phyloP scores from a whole-genome alignment of 139 green algal genomes.

The Nannochloris sp. region DNA sequence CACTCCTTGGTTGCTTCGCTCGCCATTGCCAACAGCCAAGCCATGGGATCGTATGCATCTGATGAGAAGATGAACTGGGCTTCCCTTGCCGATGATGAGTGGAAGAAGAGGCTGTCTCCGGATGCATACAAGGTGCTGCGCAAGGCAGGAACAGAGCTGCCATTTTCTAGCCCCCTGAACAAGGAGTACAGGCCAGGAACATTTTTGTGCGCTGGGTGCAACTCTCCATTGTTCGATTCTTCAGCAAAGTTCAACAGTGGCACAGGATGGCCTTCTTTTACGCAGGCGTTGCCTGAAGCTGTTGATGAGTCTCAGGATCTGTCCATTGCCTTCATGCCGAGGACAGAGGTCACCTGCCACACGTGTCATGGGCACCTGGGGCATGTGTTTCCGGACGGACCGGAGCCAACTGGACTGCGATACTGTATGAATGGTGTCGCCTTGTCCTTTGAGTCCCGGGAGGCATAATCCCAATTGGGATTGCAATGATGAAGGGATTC shows the following conservation, averaged over 20 bases:
- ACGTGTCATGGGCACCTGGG: constrained; percentile 9
- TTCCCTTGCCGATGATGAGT: constrained; percentile 37
- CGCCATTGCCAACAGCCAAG: background rate
- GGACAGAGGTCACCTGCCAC: constrained; percentile 31
- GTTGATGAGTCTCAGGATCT: constrained; percentile 41
- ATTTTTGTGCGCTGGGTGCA: constrained; percentile 50
- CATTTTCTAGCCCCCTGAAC: constrained; percentile 37
- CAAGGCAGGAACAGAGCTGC: constrained; percentile 50
- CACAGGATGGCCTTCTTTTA: constrained; percentile 48
- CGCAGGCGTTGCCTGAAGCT: constrained; percentile 22
- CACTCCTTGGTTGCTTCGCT: constrained; percentile 12
- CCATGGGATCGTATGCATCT: background rate
- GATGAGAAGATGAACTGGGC: background rate
- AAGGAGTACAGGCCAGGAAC: constrained; percentile 38
- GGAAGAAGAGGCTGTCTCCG: constrained; percentile 29
- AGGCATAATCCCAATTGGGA: background rate
- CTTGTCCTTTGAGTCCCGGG: constrained; percentile 46
- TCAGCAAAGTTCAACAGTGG: constrained; percentile 59
- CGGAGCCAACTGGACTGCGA: constrained; percentile 63
- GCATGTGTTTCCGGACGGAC: constrained; percentile 82
- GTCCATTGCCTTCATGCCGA: constrained; percentile 46
- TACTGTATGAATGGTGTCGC: constrained; percentile 87
- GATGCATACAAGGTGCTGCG: constrained; percentile 57
- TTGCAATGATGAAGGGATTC: too few relatives aligned
- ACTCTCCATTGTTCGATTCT: constrained; percentile 37